Base-by-base conservation (phyloP, 306 rosid species). In the Cyclanthera cordifolia region DNA sequence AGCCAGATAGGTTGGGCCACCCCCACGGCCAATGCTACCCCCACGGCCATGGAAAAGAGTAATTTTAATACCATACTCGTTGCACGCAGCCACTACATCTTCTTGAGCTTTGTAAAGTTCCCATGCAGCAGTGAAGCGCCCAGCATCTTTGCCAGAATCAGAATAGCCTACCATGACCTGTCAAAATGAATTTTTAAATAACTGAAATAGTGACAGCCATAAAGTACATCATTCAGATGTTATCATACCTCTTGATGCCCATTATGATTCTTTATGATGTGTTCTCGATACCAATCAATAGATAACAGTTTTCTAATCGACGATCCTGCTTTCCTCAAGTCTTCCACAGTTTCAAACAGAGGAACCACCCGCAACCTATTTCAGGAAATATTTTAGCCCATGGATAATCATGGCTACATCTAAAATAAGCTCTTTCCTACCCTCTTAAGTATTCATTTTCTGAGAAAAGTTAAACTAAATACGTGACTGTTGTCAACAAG, bases 141-240 rank as follows among this genome's bases (percentile, higher is more conserved):
- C 97, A 46, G 96, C 97, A 82, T 92, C 97, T 85, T 89, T 92
- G 55, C 96, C 96, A 73, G 97, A 92, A 82, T 92, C 96, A 69
- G 97, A 92, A 78, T 89, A 92, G 53, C 97, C 95, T 63, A 92
- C 96, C 97, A 92, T 92, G 63, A 92, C 96, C 97, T 92, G 85
- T 73, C 68, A 66, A 73, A 34, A 76, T 58, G 67, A 80, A 68
- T 69, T 54, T 69, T 16, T 43, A 43, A 65, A 50, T 70, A 61
- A 34, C 71, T 25, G 51, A 46, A 43, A 53, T 19, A 52, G 72
- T 67, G 57, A 67, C 24, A 49, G 21, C 51, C 30, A 46, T 39
- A 41, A 56, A 45, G 39, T 71, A 57, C 34, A 11, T 39, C 27
- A 77, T 51, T 72, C 53, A 9, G 53, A 65, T 16, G 24, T 64